A percentile compares a stretch with the other conserved stretches of the same genome.
Conservation (phyloP, 257 asterid species). For the Scutellaria galericulata region DNA sequence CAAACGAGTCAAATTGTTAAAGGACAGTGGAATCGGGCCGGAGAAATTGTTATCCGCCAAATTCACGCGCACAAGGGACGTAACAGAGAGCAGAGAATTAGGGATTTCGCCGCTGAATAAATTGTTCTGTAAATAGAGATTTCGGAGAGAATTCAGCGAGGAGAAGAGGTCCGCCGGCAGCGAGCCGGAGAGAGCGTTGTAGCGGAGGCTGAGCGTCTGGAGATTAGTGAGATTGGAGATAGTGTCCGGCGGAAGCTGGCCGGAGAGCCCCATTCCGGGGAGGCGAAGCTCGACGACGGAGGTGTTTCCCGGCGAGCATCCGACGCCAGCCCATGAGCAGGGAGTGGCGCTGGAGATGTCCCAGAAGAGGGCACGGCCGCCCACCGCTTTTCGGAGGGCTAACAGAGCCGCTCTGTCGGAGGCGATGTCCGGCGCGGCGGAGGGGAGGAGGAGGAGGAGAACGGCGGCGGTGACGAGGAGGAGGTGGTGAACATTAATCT, state of each 20-base stretch:
- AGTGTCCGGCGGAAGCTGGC: conserved; percentile 55
- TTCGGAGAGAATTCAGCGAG: conserved; percentile 51
- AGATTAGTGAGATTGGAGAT: conserved; percentile 65
- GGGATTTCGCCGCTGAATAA: conserved; percentile 64
- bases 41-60: conserved; percentile 66
- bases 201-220: conserved; percentile 75
- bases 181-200: conserved; percentile 65
- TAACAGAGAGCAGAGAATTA: conserved; percentile 47
- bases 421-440: conserved; percentile 54
- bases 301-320: conserved; percentile 48
- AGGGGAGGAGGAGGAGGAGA: conserved; percentile 35
- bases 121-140: conserved; percentile 65
- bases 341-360: conserved; percentile 55
- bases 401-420: conserved; percentile 73
- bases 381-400: conserved; percentile 65
- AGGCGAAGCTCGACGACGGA: conserved; percentile 67
- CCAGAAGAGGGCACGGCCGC: conserved; percentile 75
- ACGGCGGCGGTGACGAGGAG: conserved; percentile 33
- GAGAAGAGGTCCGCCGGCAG: conserved; percentile 60
- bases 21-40: conserved; percentile 56
- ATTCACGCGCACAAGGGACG: conserved; percentile 66
- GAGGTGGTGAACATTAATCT: conserved; percentile 33
- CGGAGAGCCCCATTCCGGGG: conserved; percentile 81
- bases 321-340: conserved; percentile 75
- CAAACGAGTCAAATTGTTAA: conserved; percentile 60